phyloP scores from a whole-genome alignment of 805 yeast genomes.

The Candida maris region DNA sequence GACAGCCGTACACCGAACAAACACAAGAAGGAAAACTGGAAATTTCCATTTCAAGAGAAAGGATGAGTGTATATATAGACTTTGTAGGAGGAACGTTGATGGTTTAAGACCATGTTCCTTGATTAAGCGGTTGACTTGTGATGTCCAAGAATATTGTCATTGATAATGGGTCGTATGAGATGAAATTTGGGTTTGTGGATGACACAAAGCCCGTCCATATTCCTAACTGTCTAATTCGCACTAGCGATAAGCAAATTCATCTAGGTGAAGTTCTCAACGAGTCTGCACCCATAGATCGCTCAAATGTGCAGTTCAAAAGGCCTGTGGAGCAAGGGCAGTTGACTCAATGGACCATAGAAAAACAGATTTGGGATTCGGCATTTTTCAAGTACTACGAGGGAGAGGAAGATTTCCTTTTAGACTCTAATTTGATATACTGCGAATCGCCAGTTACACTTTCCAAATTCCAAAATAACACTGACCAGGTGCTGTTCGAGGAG shows the following conservation, averaged over 20 bases:
- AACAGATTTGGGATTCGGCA: conserved; percentile 85
- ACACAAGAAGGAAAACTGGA: no score
- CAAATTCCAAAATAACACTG: conserved; percentile 75
- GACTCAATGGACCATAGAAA: conserved; percentile 87
- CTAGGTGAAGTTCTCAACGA: conserved; percentile 50
- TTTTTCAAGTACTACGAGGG: conserved; percentile 39
- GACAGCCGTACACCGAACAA: no score
- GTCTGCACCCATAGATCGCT: conserved; percentile 58
- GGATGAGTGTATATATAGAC: no score
- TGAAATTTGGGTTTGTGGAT: conserved; percentile 58
- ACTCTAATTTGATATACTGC: conserved; percentile 62
- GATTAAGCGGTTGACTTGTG: no score
- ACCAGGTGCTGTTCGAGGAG: conserved; percentile 92
- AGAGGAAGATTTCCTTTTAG: conserved; percentile 42
- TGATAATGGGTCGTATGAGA: conserved; percentile 86
- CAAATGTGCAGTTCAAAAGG: conserved; percentile 69
- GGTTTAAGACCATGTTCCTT: no score
- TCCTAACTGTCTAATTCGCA: conserved; percentile 67
- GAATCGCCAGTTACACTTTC: conserved; percentile 84
- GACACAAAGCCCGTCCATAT: conserved; percentile 47
- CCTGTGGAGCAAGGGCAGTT: conserved; percentile 89
- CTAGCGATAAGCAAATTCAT: conserved; percentile 69
- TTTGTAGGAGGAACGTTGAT: no score
- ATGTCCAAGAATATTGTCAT: conserved; percentile 47
- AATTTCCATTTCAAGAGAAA: no score